A percentile compares a stretch with the other conserved stretches of the same genome.
Conservation (phyloP, 495 filamentous ascomycete species). For the Letharia lupina region DNA sequence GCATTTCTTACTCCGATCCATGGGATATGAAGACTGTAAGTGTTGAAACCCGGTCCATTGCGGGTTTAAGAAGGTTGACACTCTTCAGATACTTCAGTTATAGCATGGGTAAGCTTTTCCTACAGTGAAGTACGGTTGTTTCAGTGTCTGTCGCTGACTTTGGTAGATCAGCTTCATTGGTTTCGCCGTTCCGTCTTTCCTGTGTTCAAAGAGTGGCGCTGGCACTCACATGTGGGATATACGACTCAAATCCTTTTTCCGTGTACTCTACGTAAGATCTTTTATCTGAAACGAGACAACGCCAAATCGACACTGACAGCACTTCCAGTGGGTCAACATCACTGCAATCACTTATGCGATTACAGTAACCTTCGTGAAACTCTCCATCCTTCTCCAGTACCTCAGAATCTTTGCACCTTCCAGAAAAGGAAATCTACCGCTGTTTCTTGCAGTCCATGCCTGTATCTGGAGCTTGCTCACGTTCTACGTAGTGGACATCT, state of each 20-base stretch:
- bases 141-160: not conserved
- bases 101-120: not conserved
- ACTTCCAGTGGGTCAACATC: constrained; percentile 3
- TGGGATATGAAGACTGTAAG: constrained; percentile 12
- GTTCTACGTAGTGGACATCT: not conserved
- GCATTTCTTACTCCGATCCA: not conserved
- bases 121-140: not conserved
- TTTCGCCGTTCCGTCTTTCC: not conserved
- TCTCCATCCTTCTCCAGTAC: constrained; percentile 44
- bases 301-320: not conserved
- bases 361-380: constrained; percentile 36
- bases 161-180: not conserved
- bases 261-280: not conserved
- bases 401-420: constrained; percentile 38
- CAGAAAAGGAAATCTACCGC: not conserved
- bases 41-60: not conserved
- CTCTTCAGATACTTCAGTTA: not conserved
- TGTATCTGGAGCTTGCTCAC: not conserved
- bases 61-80: not conserved
- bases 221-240: constrained; percentile 9
- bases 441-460: not conserved
- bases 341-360: constrained; percentile 32
- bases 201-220: not conserved
- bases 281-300: not conserved
- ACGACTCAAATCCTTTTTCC: constrained; percentile 6